phyloP scores from a whole-genome alignment of 2,329 filamentous ascomycete species.

The Diaporthe vexans region DNA sequence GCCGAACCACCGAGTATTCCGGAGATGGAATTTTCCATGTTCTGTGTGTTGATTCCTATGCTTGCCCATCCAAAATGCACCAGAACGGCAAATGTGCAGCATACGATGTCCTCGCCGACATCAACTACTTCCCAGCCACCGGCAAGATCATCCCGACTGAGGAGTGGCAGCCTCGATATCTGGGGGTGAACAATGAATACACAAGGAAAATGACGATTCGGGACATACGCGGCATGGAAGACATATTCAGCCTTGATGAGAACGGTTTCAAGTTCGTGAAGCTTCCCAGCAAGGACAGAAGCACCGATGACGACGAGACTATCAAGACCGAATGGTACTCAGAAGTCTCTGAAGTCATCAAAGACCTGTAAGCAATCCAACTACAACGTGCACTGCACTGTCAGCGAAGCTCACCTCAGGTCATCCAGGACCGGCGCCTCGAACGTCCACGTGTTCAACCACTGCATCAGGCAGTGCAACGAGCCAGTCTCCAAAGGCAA shows the following conservation, averaged over 20 bases:
- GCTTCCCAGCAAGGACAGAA: constrained; percentile 8
- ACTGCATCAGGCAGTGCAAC: constrained; percentile 27
- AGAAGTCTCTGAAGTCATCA: constrained; percentile 11
- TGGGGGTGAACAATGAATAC: constrained; percentile 4
- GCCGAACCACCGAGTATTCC: not conserved
- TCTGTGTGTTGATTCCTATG: not conserved
- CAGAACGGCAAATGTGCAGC: not conserved
- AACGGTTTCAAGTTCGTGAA: constrained; percentile 34
- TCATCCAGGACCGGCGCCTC: constrained; percentile 30
- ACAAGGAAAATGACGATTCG: constrained; percentile 27
- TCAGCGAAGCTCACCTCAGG: not conserved
- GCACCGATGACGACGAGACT: constrained; percentile 5
- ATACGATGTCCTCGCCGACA: constrained; percentile 23
- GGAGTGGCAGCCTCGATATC: constrained; percentile 24
- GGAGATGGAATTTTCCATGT: fast-evolving
- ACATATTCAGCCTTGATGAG: constrained; percentile 19
- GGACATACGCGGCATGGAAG: constrained; percentile 30
- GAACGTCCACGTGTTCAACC: constrained; percentile 37
- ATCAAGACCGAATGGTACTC: constrained; percentile 19
- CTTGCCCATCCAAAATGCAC: not conserved
- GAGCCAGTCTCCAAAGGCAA: constrained; percentile 20
- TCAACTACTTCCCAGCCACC: constrained; percentile 29
- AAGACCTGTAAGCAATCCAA: not conserved
- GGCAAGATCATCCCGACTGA: constrained; percentile 13
- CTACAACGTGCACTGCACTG: not conserved